Evolutionary conservation across 106 monocot species (phyloP).

Genomic region (Dactylorhiza incarnata): DNA sequence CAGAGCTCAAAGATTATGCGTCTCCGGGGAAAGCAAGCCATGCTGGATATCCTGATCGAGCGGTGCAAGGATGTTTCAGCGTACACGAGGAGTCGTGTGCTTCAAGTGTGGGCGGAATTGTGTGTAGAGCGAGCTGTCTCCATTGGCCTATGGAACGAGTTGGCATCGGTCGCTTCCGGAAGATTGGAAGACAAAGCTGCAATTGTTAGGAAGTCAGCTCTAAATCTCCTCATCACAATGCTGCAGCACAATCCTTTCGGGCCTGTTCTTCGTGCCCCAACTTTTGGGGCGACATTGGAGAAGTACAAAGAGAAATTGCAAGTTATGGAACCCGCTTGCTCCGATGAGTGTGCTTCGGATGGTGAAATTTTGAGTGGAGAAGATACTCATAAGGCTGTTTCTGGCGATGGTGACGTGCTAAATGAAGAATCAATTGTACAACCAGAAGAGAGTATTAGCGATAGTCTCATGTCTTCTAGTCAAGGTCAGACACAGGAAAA

Average conservation of each 20-base stretch:
- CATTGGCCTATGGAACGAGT: conserved; percentile 95
- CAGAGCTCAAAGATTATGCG: conserved; percentile 45
- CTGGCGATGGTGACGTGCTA: conserved; percentile 7
- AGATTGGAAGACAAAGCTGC: conserved; percentile 95
- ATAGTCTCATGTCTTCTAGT: conserved; percentile 43
- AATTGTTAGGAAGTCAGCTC: conserved; percentile 88
- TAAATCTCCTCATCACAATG: conserved; percentile 81
- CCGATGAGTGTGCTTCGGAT: conserved; percentile 13
- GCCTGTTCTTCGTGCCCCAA: conserved; percentile 62
- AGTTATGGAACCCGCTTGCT: conserved; percentile 40
- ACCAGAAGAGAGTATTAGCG: conserved; percentile 49
- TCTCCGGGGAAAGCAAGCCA: conserved; percentile 77
- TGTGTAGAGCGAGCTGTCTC: conserved; percentile 79
- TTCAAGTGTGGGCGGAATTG: conserved; percentile 95
- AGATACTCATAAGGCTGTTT: conserved; percentile 6
- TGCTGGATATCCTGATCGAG: conserved; percentile 84
- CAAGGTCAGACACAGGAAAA: conserved; percentile 32
- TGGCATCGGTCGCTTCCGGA: conserved; percentile 75
- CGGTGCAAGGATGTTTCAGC: conserved; percentile 90
- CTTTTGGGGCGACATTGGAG: conserved; percentile 76
- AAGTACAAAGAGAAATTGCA: conserved; percentile 72
- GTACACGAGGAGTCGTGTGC: conserved; percentile 87
- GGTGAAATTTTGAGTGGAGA: conserved; percentile 7
- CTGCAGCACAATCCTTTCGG: conserved; percentile 97
- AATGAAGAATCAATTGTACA: conserved; percentile 6